phyloP scores from a whole-genome alignment of 208 protist genomes.

The Naegleria fowleri region DNA sequence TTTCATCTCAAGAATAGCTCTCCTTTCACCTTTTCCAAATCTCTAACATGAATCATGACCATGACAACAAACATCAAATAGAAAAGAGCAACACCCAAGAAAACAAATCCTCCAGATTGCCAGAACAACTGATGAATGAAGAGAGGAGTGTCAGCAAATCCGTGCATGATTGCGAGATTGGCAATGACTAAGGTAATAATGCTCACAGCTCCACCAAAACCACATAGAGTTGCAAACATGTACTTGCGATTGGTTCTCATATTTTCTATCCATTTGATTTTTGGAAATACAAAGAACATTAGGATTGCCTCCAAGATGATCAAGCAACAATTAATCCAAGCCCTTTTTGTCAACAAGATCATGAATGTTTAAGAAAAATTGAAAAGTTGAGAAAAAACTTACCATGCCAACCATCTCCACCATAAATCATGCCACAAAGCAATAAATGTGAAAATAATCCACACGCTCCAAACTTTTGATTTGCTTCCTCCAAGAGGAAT shows the following conservation, averaged over 20 bases:
- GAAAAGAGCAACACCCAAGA: neutral
- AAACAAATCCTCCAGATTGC: neutral
- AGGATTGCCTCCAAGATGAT: slow-evolving; percentile 63
- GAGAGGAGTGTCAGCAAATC: neutral
- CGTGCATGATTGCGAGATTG: slow-evolving; percentile 48
- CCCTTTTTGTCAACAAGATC: slow-evolving; percentile 54
- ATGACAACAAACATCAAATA: neutral
- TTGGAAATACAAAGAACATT: slow-evolving; percentile 49
- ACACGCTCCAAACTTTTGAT: slow-evolving; percentile 57
- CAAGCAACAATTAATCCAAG: slow-evolving; percentile 55
- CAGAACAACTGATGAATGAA: neutral
- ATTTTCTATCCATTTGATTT: neutral
- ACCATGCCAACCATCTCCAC: slow-evolving; percentile 52
- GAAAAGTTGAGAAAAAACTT: neutral
- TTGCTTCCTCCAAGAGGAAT: slow-evolving; percentile 70
- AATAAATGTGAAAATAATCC: slow-evolving; percentile 80
- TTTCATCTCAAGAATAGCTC: neutral
- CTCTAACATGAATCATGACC: neutral
- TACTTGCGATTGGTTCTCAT: slow-evolving; percentile 38
- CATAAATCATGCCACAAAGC: slow-evolving; percentile 81
- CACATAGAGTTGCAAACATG: slow-evolving; percentile 42
- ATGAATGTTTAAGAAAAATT: slow-evolving; percentile 30
- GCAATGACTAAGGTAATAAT: slow-evolving; percentile 56
- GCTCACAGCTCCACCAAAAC: slow-evolving; percentile 42
- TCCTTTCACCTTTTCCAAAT: neutral